Base-by-base conservation (phyloP, 768 basidiomycete genomes). In the Boletellus emodensis region DNA sequence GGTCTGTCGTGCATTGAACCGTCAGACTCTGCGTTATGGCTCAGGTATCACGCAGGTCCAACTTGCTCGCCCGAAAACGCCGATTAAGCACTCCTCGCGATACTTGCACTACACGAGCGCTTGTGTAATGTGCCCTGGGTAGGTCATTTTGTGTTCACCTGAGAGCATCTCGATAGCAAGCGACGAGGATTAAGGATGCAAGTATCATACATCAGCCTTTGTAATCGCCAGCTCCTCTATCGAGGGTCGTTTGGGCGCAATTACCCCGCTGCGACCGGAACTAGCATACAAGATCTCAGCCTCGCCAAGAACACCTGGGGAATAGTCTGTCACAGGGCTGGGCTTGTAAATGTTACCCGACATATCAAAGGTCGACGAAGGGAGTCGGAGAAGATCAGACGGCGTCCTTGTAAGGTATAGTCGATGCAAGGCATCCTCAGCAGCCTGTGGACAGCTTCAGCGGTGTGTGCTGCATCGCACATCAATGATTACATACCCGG, bases 321-420 rank as follows among this genome's bases (percentile, higher is more conserved):
- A 61, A 57, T 89, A 88, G 49, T 57, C 58, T 9, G 66, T 71
- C 61, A 77, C 77, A 30, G 69, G 61, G 24, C 74, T 75, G 11
- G 71, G 53, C 6, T 71, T 70, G 65, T 81, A 85, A 18, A 87
- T 71, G 59, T 77, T 75, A 38, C 82, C 79, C 36, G 72, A 63
- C 4, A 75, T 74, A 12, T 85, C 77, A 72, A 92, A 90, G 15
- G 90, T 87, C 39, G 80, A 79, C 5, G 87, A 82, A 7, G 90
- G 90, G 37, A 92, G 72, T 46, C 82, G 79, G 40, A 90, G 58
- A 34, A 79, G 68, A 49, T 90, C 76, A 44, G 83, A 71, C 6
- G 90, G 90, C 45, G 82, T 82, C 55, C 78, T 79, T 11, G 90
- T 91, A 51, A 94, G 80, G 70, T 92, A 94, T 18, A 94, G 74